A percentile compares a stretch with the other conserved stretches of the same genome.
These are phyloP conservation scores for Lepidium aucheri DNA, from an alignment of 345 rosid genomes.

Conservation along the genomic window DNA sequence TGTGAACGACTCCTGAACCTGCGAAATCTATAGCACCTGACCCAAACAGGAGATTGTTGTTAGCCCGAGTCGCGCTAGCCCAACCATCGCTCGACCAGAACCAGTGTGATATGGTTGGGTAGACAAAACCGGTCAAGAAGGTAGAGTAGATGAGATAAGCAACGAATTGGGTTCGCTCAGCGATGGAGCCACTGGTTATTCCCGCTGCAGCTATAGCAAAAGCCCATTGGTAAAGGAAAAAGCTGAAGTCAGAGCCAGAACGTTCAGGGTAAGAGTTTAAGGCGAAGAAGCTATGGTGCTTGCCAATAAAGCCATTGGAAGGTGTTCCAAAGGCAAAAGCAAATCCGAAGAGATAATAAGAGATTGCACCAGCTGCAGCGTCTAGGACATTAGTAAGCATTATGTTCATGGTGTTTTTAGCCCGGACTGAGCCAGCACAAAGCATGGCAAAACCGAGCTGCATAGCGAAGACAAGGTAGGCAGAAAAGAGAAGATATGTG, in stretches of 20 bases:
- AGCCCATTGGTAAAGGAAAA: constrained; percentile 75
- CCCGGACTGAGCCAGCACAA: constrained; percentile 71
- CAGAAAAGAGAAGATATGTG: constrained; percentile 75
- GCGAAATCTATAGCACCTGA: constrained; percentile 73
- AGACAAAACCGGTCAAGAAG: constrained; percentile 66
- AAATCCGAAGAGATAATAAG: constrained; percentile 67
- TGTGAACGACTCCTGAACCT: constrained; percentile 75
- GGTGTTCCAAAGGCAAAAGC: constrained; percentile 74
- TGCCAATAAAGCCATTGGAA: constrained; percentile 68
- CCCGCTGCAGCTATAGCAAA: constrained; percentile 78
- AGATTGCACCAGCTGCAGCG: constrained; percentile 64
- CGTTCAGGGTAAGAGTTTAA: constrained; percentile 32
- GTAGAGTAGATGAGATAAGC: constrained; percentile 64
- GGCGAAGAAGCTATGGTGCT: constrained; percentile 41
- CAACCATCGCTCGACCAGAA: constrained; percentile 70
- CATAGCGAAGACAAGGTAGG: constrained; percentile 80
- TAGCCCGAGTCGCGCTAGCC: constrained; percentile 39
- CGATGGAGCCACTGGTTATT: constrained; percentile 75
- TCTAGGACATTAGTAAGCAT: constrained; percentile 76
- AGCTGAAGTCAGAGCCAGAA: constrained; percentile 35
- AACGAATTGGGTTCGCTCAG: constrained; percentile 72
- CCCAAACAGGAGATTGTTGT: constrained; percentile 34
- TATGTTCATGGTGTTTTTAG: constrained; percentile 81
- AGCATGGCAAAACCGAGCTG: constrained; percentile 87
- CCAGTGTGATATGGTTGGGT: constrained; percentile 69